Conservation (phyloP, 192 early-diverging fungal genomes). For the Dissophora ornata region DNA sequence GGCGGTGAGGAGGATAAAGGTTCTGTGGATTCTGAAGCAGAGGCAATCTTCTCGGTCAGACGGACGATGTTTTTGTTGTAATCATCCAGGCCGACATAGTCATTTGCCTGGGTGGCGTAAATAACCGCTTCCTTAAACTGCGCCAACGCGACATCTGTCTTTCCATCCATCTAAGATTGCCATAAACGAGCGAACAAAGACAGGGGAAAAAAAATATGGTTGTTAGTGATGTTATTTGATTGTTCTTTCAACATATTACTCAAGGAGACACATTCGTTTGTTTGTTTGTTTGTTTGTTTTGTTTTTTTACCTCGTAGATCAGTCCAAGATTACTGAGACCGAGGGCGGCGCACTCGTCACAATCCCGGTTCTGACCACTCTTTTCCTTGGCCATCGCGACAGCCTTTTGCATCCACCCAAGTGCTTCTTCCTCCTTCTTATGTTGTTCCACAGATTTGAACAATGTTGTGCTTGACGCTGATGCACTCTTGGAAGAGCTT, state of each 20-base stretch:
- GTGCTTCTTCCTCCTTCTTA: conserved; percentile 61
- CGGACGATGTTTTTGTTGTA: conserved; percentile 33
- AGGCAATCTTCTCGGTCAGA: conserved; percentile 7
- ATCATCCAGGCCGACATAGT: conserved; percentile 48
- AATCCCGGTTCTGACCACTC: conserved; percentile 53
- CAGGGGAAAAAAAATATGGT: no score
- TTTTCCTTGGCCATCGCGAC: conserved; percentile 56
- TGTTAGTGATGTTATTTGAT: no score
- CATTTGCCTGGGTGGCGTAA: conserved; percentile 49
- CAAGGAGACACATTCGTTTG: no score
- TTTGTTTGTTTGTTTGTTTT: no score
- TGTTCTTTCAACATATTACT: no score
- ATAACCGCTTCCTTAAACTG: conserved; percentile 56
- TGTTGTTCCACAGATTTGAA: conserved; percentile 9
- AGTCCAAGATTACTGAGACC: conserved; percentile 62
- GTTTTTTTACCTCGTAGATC: conserved; percentile 66
- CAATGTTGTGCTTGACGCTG: background rate
- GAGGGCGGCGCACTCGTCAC: conserved; percentile 66
- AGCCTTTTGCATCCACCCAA: conserved; percentile 68
- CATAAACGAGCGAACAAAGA: no score
- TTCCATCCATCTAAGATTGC: conserved; percentile 51
- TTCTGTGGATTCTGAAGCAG: background rate
- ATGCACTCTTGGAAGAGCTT: background rate
- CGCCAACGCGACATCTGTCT: conserved; percentile 49
- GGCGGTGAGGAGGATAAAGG: background rate